Evolutionary conservation across 306 rosid species (phyloP).

Genomic region (Heteromeles arbutifolia): DNA sequence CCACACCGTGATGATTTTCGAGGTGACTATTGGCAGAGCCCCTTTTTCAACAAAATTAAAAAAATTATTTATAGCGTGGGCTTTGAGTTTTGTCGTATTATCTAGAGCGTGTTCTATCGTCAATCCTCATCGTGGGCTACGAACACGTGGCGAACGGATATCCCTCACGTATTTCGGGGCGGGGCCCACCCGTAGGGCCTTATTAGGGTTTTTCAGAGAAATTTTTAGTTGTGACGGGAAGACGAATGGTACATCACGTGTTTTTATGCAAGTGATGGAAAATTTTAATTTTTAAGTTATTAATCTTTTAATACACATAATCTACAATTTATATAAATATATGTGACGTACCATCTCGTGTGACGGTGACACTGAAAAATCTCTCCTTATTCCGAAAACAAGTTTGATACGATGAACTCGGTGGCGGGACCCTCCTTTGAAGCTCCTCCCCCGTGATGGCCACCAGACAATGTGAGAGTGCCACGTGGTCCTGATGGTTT

Average conservation of each 20-base stretch:
- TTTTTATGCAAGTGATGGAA: too few species aligned
- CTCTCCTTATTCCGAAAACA: constrained; percentile 31
- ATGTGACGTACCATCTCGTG: too few species aligned
- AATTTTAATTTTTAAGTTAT: too few species aligned
- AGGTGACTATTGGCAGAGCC: not conserved
- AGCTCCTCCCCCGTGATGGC: constrained; percentile 11
- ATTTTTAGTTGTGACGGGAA: too few species aligned
- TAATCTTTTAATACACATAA: too few species aligned
- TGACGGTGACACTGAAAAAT: too few species aligned
- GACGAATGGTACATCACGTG: too few species aligned
- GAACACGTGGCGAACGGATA: constrained; percentile 35
- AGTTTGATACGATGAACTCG: constrained; percentile 38
- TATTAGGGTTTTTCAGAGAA: too few species aligned
- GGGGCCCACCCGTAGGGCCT: constrained; percentile 31
- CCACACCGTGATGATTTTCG: accelerated
- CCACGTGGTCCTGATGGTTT: constrained; percentile 26
- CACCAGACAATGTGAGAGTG: not conserved
- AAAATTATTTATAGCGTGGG: constrained; percentile 9
- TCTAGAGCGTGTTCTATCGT: constrained; percentile 18
- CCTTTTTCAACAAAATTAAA: not conserved
- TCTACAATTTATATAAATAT: too few species aligned
- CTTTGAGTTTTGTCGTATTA: constrained; percentile 60
- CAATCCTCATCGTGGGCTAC: constrained; percentile 15
- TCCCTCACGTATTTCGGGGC: constrained; percentile 5
- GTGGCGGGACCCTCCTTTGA: constrained; percentile 7